Conservation (phyloP, 2,329 filamentous ascomycete species). For the Botrytis cinerea region DNA sequence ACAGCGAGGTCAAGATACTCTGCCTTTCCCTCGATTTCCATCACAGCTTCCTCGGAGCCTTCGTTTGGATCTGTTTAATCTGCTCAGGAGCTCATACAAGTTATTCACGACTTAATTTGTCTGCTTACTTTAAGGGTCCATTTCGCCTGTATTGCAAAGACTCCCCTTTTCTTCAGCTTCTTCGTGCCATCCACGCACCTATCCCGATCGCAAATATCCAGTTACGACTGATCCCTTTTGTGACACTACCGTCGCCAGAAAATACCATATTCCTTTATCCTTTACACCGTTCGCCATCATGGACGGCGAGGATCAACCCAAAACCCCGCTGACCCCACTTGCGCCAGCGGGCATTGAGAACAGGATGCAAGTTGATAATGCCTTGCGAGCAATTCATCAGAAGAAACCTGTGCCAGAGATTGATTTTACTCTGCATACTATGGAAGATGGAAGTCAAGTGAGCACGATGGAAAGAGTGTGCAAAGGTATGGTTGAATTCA, state of each 20-base stretch:
- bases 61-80: constrained; percentile 12
- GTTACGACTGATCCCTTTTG: neutral
- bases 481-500: constrained; percentile 72
- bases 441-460: constrained; percentile 96
- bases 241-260: constrained; percentile 10
- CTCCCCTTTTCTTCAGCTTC: constrained; percentile 12
- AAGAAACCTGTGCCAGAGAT: constrained; percentile 98
- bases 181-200: neutral
- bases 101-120: constrained; percentile 10
- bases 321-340: constrained; percentile 28
- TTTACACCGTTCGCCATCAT: constrained; percentile 32
- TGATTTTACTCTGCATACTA: constrained; percentile 96
- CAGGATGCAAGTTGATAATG: constrained; percentile 72
- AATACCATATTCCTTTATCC: constrained; percentile 3
- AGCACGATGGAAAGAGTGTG: constrained; percentile 94
- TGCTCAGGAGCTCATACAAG: constrained; percentile 19
- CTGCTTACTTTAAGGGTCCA: neutral
- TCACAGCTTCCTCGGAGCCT: neutral
- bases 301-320: constrained; percentile 38
- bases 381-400: constrained; percentile 85
- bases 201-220: neutral
- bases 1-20: constrained; percentile 3
- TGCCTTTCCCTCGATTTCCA: neutral
- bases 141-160: constrained; percentile 5
- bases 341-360: constrained; percentile 32